These are phyloP conservation scores for Curvularia verruculosa DNA, from an alignment of 2,329 filamentous ascomycete genomes.

Conservation along the genomic window DNA sequence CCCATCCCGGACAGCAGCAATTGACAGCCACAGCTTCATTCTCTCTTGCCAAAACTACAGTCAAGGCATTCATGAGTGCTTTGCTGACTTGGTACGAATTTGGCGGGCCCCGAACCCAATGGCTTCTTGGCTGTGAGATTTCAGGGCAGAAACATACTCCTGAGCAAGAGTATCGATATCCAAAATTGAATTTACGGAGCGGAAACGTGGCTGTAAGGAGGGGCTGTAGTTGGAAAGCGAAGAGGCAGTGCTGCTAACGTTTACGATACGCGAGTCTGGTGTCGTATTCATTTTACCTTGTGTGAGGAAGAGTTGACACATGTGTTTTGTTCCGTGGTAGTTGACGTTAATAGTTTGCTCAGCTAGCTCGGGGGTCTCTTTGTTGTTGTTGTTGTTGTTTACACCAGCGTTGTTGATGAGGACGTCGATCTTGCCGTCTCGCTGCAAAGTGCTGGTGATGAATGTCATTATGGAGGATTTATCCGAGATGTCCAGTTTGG, in stretches of 20 bases:
- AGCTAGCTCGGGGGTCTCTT: conserved; percentile 17
- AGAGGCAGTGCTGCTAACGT: conserved; percentile 20
- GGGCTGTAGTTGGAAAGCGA: conserved; percentile 15
- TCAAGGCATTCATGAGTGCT: conserved; percentile 25
- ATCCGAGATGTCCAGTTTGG: conserved; percentile 23
- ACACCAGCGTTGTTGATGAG: conserved; percentile 35
- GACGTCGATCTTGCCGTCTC: conserved; percentile 19
- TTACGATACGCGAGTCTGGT: conserved; percentile 25
- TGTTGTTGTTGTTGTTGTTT: conserved; percentile 22
- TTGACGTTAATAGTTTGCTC: conserved; percentile 21
- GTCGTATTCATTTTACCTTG: conserved; percentile 8
- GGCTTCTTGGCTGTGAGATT: conserved; percentile 1
- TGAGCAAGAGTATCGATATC: conserved; percentile 14
- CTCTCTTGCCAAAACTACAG: conserved; percentile 21
- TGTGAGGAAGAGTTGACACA: conserved; percentile 22
- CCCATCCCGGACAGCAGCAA: conserved; percentile 32
- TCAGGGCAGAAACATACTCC: conserved; percentile 4
- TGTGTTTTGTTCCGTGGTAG: conserved; percentile 26
- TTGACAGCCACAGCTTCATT: conserved; percentile 17
- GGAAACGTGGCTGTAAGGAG: conserved; percentile 4
- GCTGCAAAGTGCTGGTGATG: conserved; percentile 6
- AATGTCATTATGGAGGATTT: conserved; percentile 23
- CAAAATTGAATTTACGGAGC: neutral
- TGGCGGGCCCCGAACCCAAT: conserved; percentile 19
- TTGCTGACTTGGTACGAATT: conserved; percentile 35